Base-by-base conservation (phyloP, 73 alveolate genomes). In the Paramecium bursaria region DNA sequence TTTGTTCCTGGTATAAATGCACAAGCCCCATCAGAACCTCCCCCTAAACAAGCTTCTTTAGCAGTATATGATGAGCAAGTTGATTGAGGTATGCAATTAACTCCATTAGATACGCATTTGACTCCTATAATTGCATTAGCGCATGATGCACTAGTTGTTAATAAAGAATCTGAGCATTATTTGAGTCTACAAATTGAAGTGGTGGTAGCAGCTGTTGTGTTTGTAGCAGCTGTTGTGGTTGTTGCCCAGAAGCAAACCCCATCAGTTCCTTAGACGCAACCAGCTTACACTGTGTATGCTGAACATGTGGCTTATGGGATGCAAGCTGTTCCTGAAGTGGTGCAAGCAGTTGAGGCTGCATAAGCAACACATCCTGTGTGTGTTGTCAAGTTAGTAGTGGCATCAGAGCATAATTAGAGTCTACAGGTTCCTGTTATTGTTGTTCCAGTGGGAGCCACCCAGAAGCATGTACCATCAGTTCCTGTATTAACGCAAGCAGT, bases 261-360 rank as follows among this genome's bases (percentile, higher is more conserved):
- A 67, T 67, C 82, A 5, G 82, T 67, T 4, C 82, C 82, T 25
- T 4, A 33, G 13, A 25, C 33, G 21, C 82, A 67, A n/a, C 82
- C 55, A 5, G 49, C 23, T 67, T 67, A n/a, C n/a, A n/a, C 82
- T 31, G 19, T 31, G 19, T 67, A 67, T 14, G 82, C 14, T 10
- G 57, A 25, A 15, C 82, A 67, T 31, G 44, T 11, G 19, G 25
- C 44, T 26, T 39, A 39, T 35, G 17, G 3, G 11, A 22, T 47
- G 33, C 82, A 67, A 39, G 22, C 35, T 7, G 57, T 67, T 35
- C 82, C 82, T 39, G 33, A 11, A 3, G 82, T 67, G 6, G 82
- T 67, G 44, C 82, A 67, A 9, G 23, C 3, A 3, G 82, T 35
- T 9, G 47, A 26, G 17, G 82, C 82, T 19, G 33, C 1, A 10